Conservation (phyloP, 495 filamentous ascomycete genomes). For the Aspergillus funiculosus region DNA sequence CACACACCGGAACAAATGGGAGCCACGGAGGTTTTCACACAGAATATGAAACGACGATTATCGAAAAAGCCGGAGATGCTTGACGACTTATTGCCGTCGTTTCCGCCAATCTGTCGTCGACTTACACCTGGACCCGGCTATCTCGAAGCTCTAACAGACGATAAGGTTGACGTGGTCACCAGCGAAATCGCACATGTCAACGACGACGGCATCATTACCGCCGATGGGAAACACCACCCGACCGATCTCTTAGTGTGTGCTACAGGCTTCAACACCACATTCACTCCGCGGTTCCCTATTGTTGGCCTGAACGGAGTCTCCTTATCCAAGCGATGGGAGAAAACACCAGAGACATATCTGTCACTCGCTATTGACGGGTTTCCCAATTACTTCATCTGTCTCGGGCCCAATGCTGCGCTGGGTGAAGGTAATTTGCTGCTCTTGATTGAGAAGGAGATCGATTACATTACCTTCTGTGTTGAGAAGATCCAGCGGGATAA, state of each 20-base stretch:
- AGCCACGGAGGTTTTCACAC: slow-evolving; percentile 28
- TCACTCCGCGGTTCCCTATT: slow-evolving; percentile 45
- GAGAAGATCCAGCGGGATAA: slow-evolving; percentile 47
- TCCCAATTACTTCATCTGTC: slow-evolving; percentile 58
- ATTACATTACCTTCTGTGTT: slow-evolving; percentile 49
- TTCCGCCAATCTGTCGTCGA: slow-evolving; percentile 47
- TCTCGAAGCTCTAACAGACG: slow-evolving; percentile 42
- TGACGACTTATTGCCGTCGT: slow-evolving; percentile 34
- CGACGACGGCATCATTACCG: slow-evolving; percentile 42
- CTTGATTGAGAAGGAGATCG: slow-evolving; percentile 43
- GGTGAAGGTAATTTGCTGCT: slow-evolving; percentile 43
- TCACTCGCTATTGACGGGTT: slow-evolving; percentile 56
- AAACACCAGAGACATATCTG: slow-evolving; percentile 52
- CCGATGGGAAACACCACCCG: slow-evolving; percentile 39
- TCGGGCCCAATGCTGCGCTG: slow-evolving; percentile 43
- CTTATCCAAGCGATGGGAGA: slow-evolving; percentile 46
- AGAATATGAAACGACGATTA: slow-evolving; percentile 41
- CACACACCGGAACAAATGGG: slow-evolving; percentile 35
- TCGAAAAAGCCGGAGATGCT: slow-evolving; percentile 30
- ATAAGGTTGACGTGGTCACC: slow-evolving; percentile 43
- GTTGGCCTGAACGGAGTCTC: slow-evolving; percentile 42
- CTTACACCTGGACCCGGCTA: slow-evolving; percentile 47
- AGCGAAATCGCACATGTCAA: slow-evolving; percentile 40
- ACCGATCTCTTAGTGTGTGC: slow-evolving; percentile 47
- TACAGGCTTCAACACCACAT: slow-evolving; percentile 51